Base-by-base conservation (phyloP, 2,329 filamentous ascomycete species). In the Lachnellula suecica region DNA sequence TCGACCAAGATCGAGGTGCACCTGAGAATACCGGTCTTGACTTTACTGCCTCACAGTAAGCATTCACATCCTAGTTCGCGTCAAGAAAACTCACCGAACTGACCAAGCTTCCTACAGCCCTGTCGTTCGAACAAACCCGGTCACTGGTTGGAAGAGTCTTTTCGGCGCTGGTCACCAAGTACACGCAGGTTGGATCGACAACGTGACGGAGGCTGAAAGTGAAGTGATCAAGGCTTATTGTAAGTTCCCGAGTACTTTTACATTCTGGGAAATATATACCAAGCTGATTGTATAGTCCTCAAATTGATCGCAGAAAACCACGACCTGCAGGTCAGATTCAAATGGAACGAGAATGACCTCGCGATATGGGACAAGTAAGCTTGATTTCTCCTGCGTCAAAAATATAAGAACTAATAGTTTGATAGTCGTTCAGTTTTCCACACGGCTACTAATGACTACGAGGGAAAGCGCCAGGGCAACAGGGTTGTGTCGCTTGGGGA, bases 361-460 rank as follows among this genome's bases (percentile, higher is more conserved):
- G 72, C 78, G 0, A 81, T 83, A 55, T 84, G 80, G 80, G 80
- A 83, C 57, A 83, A 83, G 43, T 47, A 35, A 29, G 49, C 40
- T 10, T 9, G 8, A 8, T 34, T 10, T 17, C 15, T 38, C 7
- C 25, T 19, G 56, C 61, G 78, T 81, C 2, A 83, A 87, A 56
- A 87, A 83, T 83, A 84, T 87, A 62, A 87, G 87, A 15, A n/a
- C 11, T 46, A n/a, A 46, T 19, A 27, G 47, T 59, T 47, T 60
- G 74, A 7, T 17, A 51, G 47, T 54, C 65, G 79, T 20, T 75
- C 72, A 53, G 73, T 70, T 19, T 81, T 76, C 68, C 79, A 83
- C 59, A 74, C 73, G 7, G 78, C 78, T 0, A 83, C 79, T 0
- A 78, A 74, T 40, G 79, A 83, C 58, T 79, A 79, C 51, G 70